Percentiles rank a stretch among this genome's conserved stretches.
Conservation (phyloP, 129 eudicot species). For the Apium graveolens region DNA sequence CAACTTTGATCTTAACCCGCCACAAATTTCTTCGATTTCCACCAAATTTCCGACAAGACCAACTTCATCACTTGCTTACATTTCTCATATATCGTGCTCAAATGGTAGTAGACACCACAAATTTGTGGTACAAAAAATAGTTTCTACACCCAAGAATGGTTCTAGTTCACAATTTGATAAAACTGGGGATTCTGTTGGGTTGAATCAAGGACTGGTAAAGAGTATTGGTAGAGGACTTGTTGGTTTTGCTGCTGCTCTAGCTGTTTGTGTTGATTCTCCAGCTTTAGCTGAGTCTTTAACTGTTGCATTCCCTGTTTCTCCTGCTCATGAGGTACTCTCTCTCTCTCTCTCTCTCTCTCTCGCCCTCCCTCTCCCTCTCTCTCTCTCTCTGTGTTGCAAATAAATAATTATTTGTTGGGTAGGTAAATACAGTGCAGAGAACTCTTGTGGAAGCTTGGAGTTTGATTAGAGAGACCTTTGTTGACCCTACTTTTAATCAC, state of each 20-base stretch:
- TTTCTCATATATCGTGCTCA: slow-evolving; percentile 23
- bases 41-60: slow-evolving; percentile 36
- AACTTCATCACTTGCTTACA: slow-evolving; percentile 28
- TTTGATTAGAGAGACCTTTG: slow-evolving; percentile 87
- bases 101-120: slow-evolving; percentile 8
- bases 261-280: slow-evolving; percentile 47
- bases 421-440: slow-evolving; percentile 93
- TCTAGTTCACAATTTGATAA: slow-evolving; percentile 12
- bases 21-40: slow-evolving; percentile 29
- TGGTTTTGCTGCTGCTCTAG: slow-evolving; percentile 76
- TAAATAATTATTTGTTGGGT: slow-evolving; percentile 4
- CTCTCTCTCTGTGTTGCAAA: background rate
- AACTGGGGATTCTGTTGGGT: slow-evolving; percentile 13
- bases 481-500: slow-evolving; percentile 91
- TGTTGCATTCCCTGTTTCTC: slow-evolving; percentile 90
- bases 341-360: no score
- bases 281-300: slow-evolving; percentile 85
- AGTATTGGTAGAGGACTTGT: slow-evolving; percentile 47
- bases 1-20: slow-evolving; percentile 36
- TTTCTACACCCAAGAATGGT: background rate
- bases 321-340: slow-evolving; percentile 57
- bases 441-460: slow-evolving; percentile 99
- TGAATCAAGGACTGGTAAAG: slow-evolving; percentile 27
- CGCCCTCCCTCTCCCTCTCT: no score
- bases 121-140: slow-evolving; percentile 2